Evolutionary conservation across 805 yeast species (phyloP).

Genomic region (Vanderwaltozyma tropicalis): DNA sequence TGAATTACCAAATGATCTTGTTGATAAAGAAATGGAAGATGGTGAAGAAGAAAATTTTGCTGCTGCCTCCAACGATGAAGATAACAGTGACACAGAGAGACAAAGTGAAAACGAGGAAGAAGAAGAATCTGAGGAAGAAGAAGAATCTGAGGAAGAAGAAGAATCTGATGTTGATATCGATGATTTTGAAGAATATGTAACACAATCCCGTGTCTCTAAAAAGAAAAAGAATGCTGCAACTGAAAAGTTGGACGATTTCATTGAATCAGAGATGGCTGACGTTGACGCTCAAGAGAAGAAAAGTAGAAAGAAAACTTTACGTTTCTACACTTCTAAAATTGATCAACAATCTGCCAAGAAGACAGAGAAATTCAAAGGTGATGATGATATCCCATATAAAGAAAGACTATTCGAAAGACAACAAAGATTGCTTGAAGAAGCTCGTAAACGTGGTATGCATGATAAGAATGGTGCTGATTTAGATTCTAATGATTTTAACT

Average conservation of each 20-base stretch:
- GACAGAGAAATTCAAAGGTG: constrained; percentile 59
- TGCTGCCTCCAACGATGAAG: constrained; percentile 22
- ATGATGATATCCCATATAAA: constrained; percentile 80
- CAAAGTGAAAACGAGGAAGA: constrained; percentile 11
- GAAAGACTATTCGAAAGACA: constrained; percentile 87
- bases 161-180: constrained; percentile 25
- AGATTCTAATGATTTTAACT: constrained; percentile 39
- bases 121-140: constrained; percentile 11
- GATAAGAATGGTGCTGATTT: constrained; percentile 46
- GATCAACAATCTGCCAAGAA: constrained; percentile 69
- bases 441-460: constrained; percentile 69
- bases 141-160: constrained; percentile 12
- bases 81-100: constrained; percentile 11
- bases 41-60: constrained; percentile 17
- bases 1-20: constrained; percentile 33
- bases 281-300: constrained; percentile 82
- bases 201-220: constrained; percentile 40
- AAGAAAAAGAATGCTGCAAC: constrained; percentile 16
- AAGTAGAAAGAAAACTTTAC: constrained; percentile 65
- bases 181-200: constrained; percentile 42
- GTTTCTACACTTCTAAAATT: constrained; percentile 95
- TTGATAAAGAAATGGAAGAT: constrained; percentile 12
- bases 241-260: constrained; percentile 39
- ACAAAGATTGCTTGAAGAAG: constrained; percentile 77
- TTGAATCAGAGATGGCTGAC: constrained; percentile 66